Base-by-base conservation (phyloP, 768 basidiomycete species). In the Tulasnella sp. region DNA sequence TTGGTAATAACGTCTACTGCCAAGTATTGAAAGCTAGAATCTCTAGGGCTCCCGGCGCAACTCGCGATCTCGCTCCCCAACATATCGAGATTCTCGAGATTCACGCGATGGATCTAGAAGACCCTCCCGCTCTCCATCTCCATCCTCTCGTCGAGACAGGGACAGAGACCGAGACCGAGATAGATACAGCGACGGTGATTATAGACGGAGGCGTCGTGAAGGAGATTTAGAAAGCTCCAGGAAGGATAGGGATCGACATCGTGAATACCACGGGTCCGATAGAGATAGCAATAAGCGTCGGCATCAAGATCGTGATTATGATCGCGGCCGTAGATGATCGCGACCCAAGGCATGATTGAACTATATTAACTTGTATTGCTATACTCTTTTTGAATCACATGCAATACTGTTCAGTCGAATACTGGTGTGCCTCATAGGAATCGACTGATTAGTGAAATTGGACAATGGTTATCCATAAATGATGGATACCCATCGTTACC, bases 51-150 rank as follows among this genome's bases (percentile, higher is more conserved):
- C 66, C 55, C 64, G 65, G 63, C 57, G 65, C 63, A 57, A 70
- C 60, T 44, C 66, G 63, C 51, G 73, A 19, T 53, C 37, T 65
- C 22, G 70, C 35, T 50, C 48, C 68, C 37, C 60, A 61, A 58
- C 60, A 32, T 60, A 66, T 10, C 61, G 65, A 1, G 76, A 76
- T 0, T 61, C 63, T 12, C 62, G 3, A 46, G 57, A 25, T 52
- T 57, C 3, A 52, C 58, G 44, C 29, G 57, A 58, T 25, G 47
- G 57, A n/a, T 43, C 37, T 28, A 53, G 54, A 29, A 48, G 42
- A 15, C 4, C n/a, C n/a, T n/a, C n/a, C n/a, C n/a, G n/a, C n/a
- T n/a, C n/a, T n/a, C n/a, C n/a, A n/a, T n/a, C n/a, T n/a, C n/a
- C n/a, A n/a, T n/a, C n/a, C n/a, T n/a, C n/a, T n/a, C n/a, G 53